These are phyloP conservation scores for Sungouiella blattae DNA, from an alignment of 805 yeast species.

Conservation along the genomic window DNA sequence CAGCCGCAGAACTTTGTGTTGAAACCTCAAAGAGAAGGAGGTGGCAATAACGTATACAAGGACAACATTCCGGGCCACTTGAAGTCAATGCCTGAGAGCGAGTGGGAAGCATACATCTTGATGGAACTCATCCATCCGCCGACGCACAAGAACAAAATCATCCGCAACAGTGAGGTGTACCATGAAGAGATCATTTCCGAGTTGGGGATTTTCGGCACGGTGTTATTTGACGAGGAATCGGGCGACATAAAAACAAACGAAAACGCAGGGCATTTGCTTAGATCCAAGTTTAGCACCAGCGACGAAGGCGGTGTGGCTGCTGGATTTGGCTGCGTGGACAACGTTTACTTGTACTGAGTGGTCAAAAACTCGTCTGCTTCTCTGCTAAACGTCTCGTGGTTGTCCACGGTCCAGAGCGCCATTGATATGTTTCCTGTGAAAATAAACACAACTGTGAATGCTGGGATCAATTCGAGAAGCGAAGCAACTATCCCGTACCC, in stretches of 20 bases:
- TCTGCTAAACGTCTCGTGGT: conserved; percentile 7
- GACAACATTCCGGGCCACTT: conserved; percentile 78
- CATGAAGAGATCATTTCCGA: conserved; percentile 84
- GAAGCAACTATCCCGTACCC: conserved; percentile 54
- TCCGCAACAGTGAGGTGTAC: conserved; percentile 60
- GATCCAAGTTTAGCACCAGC: conserved; percentile 74
- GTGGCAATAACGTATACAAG: conserved; percentile 92
- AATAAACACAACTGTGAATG: conserved; percentile 49
- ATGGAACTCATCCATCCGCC: conserved; percentile 93
- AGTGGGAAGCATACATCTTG: conserved; percentile 87
- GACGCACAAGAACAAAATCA: conserved; percentile 59
- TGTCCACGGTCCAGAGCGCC: conserved; percentile 59
- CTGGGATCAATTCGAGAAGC: conserved; percentile 51
- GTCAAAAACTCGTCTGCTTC: background rate
- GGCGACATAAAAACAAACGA: conserved; percentile 60
- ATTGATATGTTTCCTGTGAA: conserved; percentile 61
- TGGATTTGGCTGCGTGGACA: conserved; percentile 96
- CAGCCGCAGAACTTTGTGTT: conserved; percentile 72
- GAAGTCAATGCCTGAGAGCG: conserved; percentile 51
- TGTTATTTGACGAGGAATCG: conserved; percentile 63
- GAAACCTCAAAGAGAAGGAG: conserved; percentile 99
- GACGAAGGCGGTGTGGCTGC: conserved; percentile 99
- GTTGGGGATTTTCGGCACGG: conserved; percentile 85
- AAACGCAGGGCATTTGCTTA: conserved; percentile 77
- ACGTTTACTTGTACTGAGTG: conserved; percentile 51